These are phyloP conservation scores for Metschnikowia sp. DNA, from an alignment of 805 yeast species.

Conservation along the genomic window DNA sequence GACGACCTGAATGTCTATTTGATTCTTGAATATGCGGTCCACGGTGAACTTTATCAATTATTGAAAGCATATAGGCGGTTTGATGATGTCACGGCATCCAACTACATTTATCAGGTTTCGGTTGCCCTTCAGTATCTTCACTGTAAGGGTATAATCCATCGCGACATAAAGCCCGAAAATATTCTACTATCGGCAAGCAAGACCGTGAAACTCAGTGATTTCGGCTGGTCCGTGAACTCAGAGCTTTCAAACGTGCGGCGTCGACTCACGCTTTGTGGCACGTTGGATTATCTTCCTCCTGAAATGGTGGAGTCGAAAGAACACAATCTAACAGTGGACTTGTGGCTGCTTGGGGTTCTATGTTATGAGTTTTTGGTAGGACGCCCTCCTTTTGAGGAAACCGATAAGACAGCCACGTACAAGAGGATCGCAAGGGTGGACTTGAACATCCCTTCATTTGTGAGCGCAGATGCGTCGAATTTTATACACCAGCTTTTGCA, in stretches of 20 bases:
- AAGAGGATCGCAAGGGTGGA: conserved; percentile 77
- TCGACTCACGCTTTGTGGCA: conserved; percentile 81
- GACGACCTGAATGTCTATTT: conserved; percentile 79
- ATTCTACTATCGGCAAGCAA: conserved; percentile 75
- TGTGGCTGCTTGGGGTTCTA: conserved; percentile 90
- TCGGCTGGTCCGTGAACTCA: conserved; percentile 87
- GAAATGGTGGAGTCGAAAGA: conserved; percentile 86
- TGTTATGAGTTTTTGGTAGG: conserved; percentile 87
- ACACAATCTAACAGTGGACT: conserved; percentile 76
- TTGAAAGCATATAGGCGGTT: conserved; percentile 67
- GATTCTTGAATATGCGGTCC: conserved; percentile 76
- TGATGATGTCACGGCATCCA: conserved; percentile 68
- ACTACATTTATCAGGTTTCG: conserved; percentile 80
- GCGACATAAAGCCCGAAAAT: conserved; percentile 95
- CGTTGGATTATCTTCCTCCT: conserved; percentile 91
- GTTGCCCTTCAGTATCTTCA: conserved; percentile 77
- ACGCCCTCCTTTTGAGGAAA: conserved; percentile 88
- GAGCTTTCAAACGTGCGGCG: conserved; percentile 13
- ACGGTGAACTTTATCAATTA: conserved; percentile 82
- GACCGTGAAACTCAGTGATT: conserved; percentile 80
- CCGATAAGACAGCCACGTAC: conserved; percentile 72
- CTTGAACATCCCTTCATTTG: conserved; percentile 63
- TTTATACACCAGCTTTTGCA: conserved; percentile 61
- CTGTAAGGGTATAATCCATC: conserved; percentile 74
- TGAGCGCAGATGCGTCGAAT: conserved; percentile 74